These are phyloP conservation scores for Apiospora kogelbergensis DNA, from an alignment of 2,329 filamentous ascomycete genomes.

Conservation along the genomic window DNA sequence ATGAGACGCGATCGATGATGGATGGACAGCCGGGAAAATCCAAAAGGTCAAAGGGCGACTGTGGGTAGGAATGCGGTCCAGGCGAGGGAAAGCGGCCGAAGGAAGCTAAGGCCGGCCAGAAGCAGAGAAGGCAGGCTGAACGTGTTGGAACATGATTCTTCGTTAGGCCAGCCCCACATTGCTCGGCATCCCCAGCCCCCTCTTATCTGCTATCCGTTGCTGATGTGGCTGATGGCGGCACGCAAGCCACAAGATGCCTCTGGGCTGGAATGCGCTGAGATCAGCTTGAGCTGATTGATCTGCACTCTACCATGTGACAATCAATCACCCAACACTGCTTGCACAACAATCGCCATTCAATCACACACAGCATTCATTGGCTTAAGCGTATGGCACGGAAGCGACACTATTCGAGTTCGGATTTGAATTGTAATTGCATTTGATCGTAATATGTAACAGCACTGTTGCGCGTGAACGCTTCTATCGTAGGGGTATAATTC, in stretches of 20 bases:
- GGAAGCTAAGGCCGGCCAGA: neutral
- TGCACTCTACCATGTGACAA: neutral
- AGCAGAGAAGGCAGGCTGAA: neutral
- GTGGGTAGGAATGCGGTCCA: neutral
- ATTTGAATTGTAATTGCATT: neutral
- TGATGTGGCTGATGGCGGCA: neutral
- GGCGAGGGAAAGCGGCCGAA: slow-evolving; percentile 4
- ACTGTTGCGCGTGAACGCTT: neutral
- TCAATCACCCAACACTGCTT: neutral
- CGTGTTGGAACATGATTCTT: too few species aligned
- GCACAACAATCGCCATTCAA: too few species aligned
- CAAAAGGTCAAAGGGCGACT: neutral
- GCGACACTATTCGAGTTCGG: too few species aligned
- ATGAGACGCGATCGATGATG: slow-evolving; percentile 7
- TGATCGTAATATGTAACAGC: neutral
- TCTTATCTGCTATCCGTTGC: neutral
- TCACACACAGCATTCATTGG: too few species aligned
- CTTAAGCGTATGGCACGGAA: too few species aligned
- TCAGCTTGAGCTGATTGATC: neutral
- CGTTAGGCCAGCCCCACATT: neutral
- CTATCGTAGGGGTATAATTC: neutral
- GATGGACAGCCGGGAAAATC: slow-evolving; percentile 4
- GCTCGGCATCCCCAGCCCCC: neutral
- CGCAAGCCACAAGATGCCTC: neutral
- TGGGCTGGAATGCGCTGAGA: neutral